Percentiles rank a stretch among this genome's conserved stretches.
phyloP scores from a whole-genome alignment of 2,329 filamentous ascomycete genomes.

The Aspergillus pseudoglaucus region DNA sequence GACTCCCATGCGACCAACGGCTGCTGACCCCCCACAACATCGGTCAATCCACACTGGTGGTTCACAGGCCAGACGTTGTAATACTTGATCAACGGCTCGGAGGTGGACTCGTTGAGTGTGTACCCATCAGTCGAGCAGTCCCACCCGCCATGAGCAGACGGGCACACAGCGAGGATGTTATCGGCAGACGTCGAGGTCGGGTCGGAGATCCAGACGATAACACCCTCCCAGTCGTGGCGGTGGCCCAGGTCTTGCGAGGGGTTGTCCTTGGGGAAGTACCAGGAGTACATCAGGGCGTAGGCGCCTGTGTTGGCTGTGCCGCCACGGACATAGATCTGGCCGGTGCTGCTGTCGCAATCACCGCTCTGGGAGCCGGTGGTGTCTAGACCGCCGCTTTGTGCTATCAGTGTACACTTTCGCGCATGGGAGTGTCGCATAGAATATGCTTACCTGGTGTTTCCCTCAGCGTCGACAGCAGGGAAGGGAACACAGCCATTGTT shows the following conservation, averaged over 20 bases:
- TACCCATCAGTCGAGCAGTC: conserved; percentile 37
- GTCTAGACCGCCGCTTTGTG: conserved; percentile 38
- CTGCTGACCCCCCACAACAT: conserved; percentile 37
- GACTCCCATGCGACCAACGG: conserved; percentile 47
- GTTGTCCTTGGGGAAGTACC: conserved; percentile 47
- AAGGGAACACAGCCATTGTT: conserved; percentile 58
- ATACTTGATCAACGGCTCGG: conserved; percentile 42
- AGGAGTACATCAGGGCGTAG: conserved; percentile 49
- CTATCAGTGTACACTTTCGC: neutral
- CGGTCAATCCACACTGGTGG: conserved; percentile 41
- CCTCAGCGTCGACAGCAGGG: conserved; percentile 53
- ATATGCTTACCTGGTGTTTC: conserved; percentile 49
- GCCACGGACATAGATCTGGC: conserved; percentile 48
- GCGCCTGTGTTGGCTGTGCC: conserved; percentile 30
- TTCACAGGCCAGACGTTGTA: conserved; percentile 44
- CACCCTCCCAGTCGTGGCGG: conserved; percentile 52
- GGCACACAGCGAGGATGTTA: conserved; percentile 45
- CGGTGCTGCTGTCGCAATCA: conserved; percentile 40
- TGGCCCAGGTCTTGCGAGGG: conserved; percentile 43
- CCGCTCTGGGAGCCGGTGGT: conserved; percentile 34
- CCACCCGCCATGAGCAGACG: conserved; percentile 47
- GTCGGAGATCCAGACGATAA: conserved; percentile 46
- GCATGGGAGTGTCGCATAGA: neutral
- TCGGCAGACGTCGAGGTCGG: conserved; percentile 28
- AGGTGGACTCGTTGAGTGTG: conserved; percentile 36